phyloP scores from a whole-genome alignment of 805 yeast genomes.

The Tetrapisispora taiwanensis region DNA sequence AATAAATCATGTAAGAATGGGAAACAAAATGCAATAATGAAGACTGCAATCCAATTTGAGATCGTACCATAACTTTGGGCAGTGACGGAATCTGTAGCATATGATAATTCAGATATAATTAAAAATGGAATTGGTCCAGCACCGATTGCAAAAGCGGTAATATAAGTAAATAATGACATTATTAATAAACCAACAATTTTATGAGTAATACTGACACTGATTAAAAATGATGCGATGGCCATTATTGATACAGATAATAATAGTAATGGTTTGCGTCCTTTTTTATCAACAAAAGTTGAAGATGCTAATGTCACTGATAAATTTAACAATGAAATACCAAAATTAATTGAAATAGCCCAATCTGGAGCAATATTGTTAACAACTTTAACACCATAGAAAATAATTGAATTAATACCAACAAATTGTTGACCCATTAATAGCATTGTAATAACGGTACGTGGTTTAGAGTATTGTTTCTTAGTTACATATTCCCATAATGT shows the following conservation, averaged over 20 bases:
- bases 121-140: conserved; percentile 94
- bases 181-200: conserved; percentile 43
- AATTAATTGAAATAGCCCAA: conserved; percentile 60
- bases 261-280: conserved; percentile 69
- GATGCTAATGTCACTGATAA: conserved; percentile 63
- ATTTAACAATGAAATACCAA: conserved; percentile 66
- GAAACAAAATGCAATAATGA: conserved; percentile 67
- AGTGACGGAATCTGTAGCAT: conserved; percentile 59
- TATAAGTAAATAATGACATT: conserved; percentile 58
- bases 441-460: conserved; percentile 57
- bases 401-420: conserved; percentile 85
- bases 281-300: conserved; percentile 62
- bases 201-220: conserved; percentile 55
- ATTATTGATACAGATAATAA: conserved; percentile 56
- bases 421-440: conserved; percentile 81
- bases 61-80: conserved; percentile 93
- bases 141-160: conserved; percentile 82
- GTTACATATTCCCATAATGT: conserved; percentile 39
- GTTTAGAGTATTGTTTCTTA: conserved; percentile 41
- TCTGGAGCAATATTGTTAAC: conserved; percentile 63
- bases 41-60: conserved; percentile 86
- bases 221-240: conserved; percentile 52
- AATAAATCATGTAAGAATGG: conserved; percentile 56
- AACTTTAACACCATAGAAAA: conserved; percentile 87
- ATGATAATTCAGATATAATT: conserved; percentile 81